Base-by-base conservation (phyloP, 805 yeast genomes). In the Zygoascus flipseniorum region DNA sequence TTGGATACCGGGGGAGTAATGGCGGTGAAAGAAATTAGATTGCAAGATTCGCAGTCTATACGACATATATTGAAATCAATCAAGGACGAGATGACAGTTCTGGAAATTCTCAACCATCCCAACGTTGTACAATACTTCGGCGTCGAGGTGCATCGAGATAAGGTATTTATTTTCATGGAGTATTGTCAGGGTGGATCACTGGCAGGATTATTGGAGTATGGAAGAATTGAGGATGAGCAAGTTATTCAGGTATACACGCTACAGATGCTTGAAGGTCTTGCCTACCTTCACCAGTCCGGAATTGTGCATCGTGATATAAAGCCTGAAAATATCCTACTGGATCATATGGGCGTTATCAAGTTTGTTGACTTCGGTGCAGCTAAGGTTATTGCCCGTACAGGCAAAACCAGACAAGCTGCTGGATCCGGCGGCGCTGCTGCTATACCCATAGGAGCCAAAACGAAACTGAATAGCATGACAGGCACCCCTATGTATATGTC, bases 401-500 rank as follows among this genome's bases (percentile, higher is more conserved):
- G 56, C 43, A 66, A 50, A 54, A 69, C 64, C 43, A 56, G 41
- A 46, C 31, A 46, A 20, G 41, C 26, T 3, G 20, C 49, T 6
- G 47, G 47, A 19, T 42, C 44, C 13, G n/a, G 18, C 18, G 20
- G 20, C 16, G 49, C 49, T 14, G 26, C 20, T 14, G 43, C 59
- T 6, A 39, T 52, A 28, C 43, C 43, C 42, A 43, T 50, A 18
- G 57, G 58, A 31, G 46, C 43, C 6, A 53, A 57, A 14, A 62
- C 68, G 51, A 72, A 69, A 51, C 60, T 69, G 56, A 74, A 72
- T 54, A 72, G 79, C 31, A 76, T 86, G 74, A 83, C 95, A 1
- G 99, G 99, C 42, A 93, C 99, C 0, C 98, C 98, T 14, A 93
- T 92, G 97, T 93, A 93, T 70, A 92, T 93, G 98, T 89, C 98